Conservation (phyloP, 2,329 filamentous ascomycete genomes). For the Beauveria sp. region DNA sequence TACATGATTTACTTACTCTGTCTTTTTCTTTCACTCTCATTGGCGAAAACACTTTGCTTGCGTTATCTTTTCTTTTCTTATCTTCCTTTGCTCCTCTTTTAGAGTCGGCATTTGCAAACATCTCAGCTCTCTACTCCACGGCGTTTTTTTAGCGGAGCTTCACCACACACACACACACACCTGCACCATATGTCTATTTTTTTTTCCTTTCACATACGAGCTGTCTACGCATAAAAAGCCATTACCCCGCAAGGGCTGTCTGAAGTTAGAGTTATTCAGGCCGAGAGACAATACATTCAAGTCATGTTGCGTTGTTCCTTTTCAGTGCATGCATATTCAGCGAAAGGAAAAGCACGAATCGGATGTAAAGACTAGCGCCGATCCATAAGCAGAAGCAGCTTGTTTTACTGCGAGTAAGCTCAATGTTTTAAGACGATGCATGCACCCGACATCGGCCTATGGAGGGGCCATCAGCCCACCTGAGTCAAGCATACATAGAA, state of each 20-base stretch:
- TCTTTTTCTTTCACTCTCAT: background rate
- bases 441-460: constrained; percentile 2
- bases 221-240: no score
- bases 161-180: background rate
- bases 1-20: background rate
- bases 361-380: no score
- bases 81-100: background rate
- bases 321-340: no score
- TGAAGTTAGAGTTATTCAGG: no score
- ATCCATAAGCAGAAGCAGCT: no score
- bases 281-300: no score
- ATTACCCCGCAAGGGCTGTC: no score
- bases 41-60: background rate
- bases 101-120: constrained; percentile 1
- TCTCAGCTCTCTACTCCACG: background rate
- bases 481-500: background rate
- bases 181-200: background rate
- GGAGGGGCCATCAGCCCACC: background rate
- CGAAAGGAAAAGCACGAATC: no score
- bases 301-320: no score
- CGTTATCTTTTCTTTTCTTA: constrained; percentile 1
- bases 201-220: no score
- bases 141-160: background rate
- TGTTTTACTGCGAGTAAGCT: no score
- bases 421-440: no score